Base-by-base conservation (phyloP, 1,284 basidiomycete species). In the Heterobasidion irregulare region DNA sequence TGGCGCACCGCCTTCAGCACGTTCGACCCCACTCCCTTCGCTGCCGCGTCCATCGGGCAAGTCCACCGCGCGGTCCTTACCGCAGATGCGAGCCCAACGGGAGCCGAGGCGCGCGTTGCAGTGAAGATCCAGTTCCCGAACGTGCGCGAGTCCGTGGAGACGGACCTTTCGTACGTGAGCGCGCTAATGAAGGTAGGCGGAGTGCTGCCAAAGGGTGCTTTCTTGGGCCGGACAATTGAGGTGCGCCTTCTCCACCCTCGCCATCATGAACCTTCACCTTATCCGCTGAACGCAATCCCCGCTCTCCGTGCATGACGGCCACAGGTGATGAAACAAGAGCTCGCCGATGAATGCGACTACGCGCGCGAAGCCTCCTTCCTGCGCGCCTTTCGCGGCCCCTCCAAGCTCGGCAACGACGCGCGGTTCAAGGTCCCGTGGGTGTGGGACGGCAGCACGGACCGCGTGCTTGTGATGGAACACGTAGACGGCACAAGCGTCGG, bases 121-220 rank as follows among this genome's bases (percentile, higher is more conserved):
- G 87, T 99, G 57, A 99, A 99, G 70, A 80, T 99, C 45, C 97
- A 99, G 67, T 99, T 98, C 68, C 96, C 96, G 0, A 92, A 94
- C 61, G 92, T 99, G 35, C 81, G 79, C 1, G 77, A 86, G 54
- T 94, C 91, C 2, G 98, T 99, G 62, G 77, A 83, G 56, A 92
- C 86, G 47, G 97, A 99, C 67, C 69, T 99, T 15, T 79, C 86
- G 18, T 97, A 97, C 68, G 79, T 98, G 57, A 90, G 88, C 57
- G 72, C 93, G 62, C 73, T 99, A 1, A 74, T 98, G 2, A 85
- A 86, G 0, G 91, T 91, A 0, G 89, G 93, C 1, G 72, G 73
- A 13, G 70, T 98, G 26, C 74, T 99, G 1, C 97, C 96, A 0
- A 85, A 82, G 56, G 96, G 97, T 0, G 73, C 98, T 36, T 98